phyloP scores from a whole-genome alignment of 75 land plant genomes.

The Azolla pinnata region DNA sequence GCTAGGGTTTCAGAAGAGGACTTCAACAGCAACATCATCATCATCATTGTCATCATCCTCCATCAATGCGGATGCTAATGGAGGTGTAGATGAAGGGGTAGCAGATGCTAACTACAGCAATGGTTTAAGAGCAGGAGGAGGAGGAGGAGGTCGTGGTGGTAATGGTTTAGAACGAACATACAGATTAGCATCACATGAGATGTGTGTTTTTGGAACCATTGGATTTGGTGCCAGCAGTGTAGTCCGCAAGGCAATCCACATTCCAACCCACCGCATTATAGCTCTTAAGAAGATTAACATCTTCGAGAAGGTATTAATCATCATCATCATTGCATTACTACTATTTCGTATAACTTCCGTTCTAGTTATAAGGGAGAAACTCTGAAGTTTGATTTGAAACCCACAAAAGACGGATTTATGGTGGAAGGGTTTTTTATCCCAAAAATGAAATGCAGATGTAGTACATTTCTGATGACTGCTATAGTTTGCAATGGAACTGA shows the following conservation, averaged over 20 bases:
- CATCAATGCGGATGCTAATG: conserved; percentile 20
- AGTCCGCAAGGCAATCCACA: conserved; percentile 87
- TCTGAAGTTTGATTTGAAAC: too few species aligned
- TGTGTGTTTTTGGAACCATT: conserved; percentile 91
- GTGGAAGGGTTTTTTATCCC: too few species aligned
- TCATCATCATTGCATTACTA: neutral
- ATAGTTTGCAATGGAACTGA: too few species aligned
- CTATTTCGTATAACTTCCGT: too few species aligned
- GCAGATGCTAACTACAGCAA: neutral
- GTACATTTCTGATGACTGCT: too few species aligned
- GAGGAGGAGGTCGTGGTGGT: conserved; percentile 1
- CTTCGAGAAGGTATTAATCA: conserved; percentile 70
- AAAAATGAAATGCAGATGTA: too few species aligned
- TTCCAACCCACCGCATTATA: conserved; percentile 73
- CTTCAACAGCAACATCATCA: conserved; percentile 8
- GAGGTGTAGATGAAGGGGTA: conserved; percentile 21
- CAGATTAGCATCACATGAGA: conserved; percentile 82
- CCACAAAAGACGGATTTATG: too few species aligned
- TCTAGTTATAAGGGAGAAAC: too few species aligned
- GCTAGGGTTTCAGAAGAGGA: conserved; percentile 77
- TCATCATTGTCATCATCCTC: too few species aligned
- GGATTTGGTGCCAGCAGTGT: conserved; percentile 96
- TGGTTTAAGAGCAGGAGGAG: too few species aligned
- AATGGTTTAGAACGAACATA: conserved; percentile 47
- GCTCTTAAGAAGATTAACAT: conserved; percentile 94